phyloP scores from a whole-genome alignment of 306 rosid species.

The Purshia tridentata region DNA sequence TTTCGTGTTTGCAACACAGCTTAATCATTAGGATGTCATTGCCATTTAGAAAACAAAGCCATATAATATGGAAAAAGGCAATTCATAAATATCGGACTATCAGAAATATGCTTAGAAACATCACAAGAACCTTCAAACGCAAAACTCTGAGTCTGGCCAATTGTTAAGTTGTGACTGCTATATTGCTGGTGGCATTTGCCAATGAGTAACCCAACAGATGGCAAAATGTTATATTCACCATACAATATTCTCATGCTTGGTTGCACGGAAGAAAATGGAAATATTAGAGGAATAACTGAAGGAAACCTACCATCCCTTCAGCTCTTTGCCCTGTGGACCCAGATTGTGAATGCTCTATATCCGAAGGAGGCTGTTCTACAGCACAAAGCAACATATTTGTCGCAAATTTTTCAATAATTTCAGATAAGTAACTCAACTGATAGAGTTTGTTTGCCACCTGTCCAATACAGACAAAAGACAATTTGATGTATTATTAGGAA shows the following conservation, averaged over 20 bases:
- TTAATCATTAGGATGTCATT: not conserved
- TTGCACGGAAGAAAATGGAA: not conserved
- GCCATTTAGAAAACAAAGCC: not conserved
- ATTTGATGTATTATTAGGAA: not conserved
- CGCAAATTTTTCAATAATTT: conserved; percentile 74
- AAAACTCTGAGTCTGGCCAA: not conserved
- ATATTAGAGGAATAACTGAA: conserved; percentile 5
- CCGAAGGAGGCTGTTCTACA: conserved; percentile 48
- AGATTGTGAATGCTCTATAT: conserved; percentile 48
- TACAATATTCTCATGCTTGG: conserved; percentile 6
- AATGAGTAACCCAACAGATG: not conserved
- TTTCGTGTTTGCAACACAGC: not conserved
- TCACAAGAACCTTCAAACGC: not conserved
- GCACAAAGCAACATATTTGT: conserved; percentile 73
- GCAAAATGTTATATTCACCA: not conserved
- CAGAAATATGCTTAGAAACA: not conserved
- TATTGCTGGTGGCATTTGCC: not conserved
- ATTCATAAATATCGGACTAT: not conserved
- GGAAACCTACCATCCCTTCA: conserved; percentile 46
- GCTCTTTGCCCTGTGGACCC: conserved; percentile 49
- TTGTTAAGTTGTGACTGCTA: not conserved
- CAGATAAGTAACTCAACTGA: conserved; percentile 76
- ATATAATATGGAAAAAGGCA: not conserved
- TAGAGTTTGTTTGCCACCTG: conserved; percentile 97
- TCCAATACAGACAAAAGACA: conserved; percentile 21